Base-by-base conservation (phyloP, 345 rosid species). In the Toxicodendron radicans region DNA sequence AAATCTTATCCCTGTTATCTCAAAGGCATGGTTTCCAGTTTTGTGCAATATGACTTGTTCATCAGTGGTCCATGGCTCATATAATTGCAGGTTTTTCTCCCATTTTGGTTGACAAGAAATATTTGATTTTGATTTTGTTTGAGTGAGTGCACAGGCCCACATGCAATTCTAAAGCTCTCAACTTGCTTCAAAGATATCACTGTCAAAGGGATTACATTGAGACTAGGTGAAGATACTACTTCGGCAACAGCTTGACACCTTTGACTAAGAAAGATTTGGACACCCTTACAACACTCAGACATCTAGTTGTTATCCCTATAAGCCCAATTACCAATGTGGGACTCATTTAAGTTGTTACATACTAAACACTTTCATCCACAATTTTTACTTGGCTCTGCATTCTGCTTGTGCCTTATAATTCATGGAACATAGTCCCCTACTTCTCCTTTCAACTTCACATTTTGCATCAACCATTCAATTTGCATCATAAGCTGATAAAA, bases 1-100 rank as follows among this genome's bases (percentile, higher is more conserved):
- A 21, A 62, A 52, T 51, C 49, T 20, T 33, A 49, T 4, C n/a
- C 12, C 20, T 57, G 52, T 23, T 67, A 54, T 49, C 63, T 6
- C 21, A 33, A 32, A n/a, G 60, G 24, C 20, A n/a, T 51, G n/a
- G 16, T 17, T 76, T 24, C 78, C 69, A 23, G 24, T 60, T 66
- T 51, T 43, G 54, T 14, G 76, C 30, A 61, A 64, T 17, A 13
- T 57, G 67, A 18, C 73, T 41, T 67, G 60, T 53, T 41, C 69
- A 64, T 57, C 0, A 68, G 62, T 20, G 30, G 53, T 52, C 52
- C 52, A 64, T 12, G 56, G 46, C 48, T 45, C 17, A 9, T 43
- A 33, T 41, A 38, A 32, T 60, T 48, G 30, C 24, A 7, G 51
- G 23, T 32, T 72, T 72, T 49, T 63, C 61, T 68, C 20, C 61